Base-by-base conservation (phyloP, 306 rosid species). In the Vigna hirtella region DNA sequence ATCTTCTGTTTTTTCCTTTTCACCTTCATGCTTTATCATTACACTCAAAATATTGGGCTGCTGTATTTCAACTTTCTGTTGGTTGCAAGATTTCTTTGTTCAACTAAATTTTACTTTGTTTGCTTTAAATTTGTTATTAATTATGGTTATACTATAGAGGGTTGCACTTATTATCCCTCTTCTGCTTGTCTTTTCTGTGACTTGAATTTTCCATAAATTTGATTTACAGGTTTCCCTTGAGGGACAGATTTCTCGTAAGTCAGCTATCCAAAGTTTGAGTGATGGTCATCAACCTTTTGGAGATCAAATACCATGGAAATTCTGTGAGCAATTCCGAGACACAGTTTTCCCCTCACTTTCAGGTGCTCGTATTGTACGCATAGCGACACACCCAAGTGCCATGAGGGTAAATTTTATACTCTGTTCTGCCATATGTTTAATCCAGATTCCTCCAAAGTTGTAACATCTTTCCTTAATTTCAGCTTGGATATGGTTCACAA, bases 401-500 rank as follows among this genome's bases (percentile, higher is more conserved):
- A 91, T 88, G 89, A 91, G 90, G 98, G 98, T 95, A 86, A 83
- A 24, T 65, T 66, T 58, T 56, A 52, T 14, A 52, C 51, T 66
- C 4, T 45, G 67, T 43, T 62, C 7, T 38, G 68, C 38, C 66
- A 66, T 77, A 42, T 79, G 47, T 48, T 47, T 76, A 77, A 32
- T 26, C 42, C 79, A 68, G 57, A 55, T 80, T 78, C 76, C 32
- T 65, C 43, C 63, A 16, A 70, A 67, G 51, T 65, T 50, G 48
- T 28, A 78, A 42, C 38, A 22, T 26, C 49, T 49, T 83, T 67
- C 63, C 69, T 79, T 72, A 51, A 51, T 70, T 80, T 85, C 86
- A 95, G 98, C 91, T 87, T 86, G 98, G 98, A 24, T 95, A 95
- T 85, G 98, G 98, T 65, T 95, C 98, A 52, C 93, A 95, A 88